phyloP scores from a whole-genome alignment of 2,329 filamentous ascomycete genomes.

The Chaetoscypha palmicola region DNA sequence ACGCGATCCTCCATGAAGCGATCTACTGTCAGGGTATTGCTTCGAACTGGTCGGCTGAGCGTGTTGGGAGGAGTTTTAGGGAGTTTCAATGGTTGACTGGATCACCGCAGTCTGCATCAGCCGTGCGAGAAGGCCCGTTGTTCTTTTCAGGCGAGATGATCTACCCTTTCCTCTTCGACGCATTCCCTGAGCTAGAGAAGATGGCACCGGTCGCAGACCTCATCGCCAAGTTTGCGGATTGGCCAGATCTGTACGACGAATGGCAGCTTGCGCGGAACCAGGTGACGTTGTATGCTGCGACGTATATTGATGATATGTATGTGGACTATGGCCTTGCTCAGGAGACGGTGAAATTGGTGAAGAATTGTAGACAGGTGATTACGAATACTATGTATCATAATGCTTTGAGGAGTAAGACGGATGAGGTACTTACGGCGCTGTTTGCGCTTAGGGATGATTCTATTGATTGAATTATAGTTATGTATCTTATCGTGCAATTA shows the following conservation, averaged over 20 bases:
- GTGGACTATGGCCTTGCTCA: slow-evolving; percentile 70
- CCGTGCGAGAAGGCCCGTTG: slow-evolving; percentile 45
- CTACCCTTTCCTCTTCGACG: slow-evolving; percentile 77
- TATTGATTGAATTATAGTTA: slow-evolving; percentile 39
- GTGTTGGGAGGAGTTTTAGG: slow-evolving; percentile 45
- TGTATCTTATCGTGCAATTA: not conserved
- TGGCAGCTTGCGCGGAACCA: slow-evolving; percentile 66
- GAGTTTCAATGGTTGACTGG: slow-evolving; percentile 42
- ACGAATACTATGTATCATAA: slow-evolving; percentile 88
- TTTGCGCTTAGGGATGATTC: slow-evolving; percentile 69
- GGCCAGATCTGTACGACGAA: slow-evolving; percentile 71
- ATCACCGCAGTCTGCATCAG: slow-evolving; percentile 26
- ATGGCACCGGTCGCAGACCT: slow-evolving; percentile 63
- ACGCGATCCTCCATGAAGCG: slow-evolving; percentile 79
- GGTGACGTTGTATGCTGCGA: slow-evolving; percentile 80
- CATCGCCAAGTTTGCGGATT: slow-evolving; percentile 60
- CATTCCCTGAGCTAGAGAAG: slow-evolving; percentile 66
- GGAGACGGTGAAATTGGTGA: slow-evolving; percentile 68
- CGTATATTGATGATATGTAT: slow-evolving; percentile 86
- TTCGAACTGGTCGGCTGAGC: slow-evolving; percentile 69
- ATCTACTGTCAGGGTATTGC: slow-evolving; percentile 69
- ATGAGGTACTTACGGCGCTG: slow-evolving; percentile 69
- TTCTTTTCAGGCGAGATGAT: slow-evolving; percentile 93
- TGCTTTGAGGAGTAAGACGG: slow-evolving; percentile 63
- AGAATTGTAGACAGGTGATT: slow-evolving; percentile 70